Base-by-base conservation (phyloP, 768 basidiomycete species). In the Leccinum imitatum region DNA sequence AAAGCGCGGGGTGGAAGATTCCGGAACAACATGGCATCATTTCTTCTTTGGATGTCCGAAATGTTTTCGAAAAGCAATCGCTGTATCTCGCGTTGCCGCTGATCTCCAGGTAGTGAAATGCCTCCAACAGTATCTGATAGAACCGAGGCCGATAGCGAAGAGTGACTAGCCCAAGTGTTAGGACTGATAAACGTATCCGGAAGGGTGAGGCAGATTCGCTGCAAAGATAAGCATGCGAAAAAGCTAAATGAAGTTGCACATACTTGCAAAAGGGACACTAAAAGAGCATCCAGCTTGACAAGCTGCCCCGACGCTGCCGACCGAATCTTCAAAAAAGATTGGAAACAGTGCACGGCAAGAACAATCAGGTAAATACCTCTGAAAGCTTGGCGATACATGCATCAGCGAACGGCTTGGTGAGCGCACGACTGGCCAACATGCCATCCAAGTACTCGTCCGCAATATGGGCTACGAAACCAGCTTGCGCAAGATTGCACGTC, bases 401-500 rank as follows among this genome's bases (percentile, higher is more conserved):
- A n/a, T 91, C 89, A 0, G 84, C 79, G 60, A 93, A 84, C 3
- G 87, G 89, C 30, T 80, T 82, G 13, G 86, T 78, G 53, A 93
- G 76, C 1, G 89, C 83, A n/a, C 90, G 84, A 64, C 80, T 86
- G 15, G 74, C 74, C 14, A 87, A 71, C 71, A 93, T 82, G 21
- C 85, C 89, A 50, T 86, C 84, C 5, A 91, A 73, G 70, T 93
- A 93, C 70, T 93, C 91, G 65, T 93, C 89, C 6, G 82, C 84
- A n/a, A 94, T 75, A 53, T 87, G 82, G 27, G 82, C 83, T 13
- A 93, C 74, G 68, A 94, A 93, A 3, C 86, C 87, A 14, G 85
- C 83, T 75, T 94, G 91, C 3, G 92, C 91, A 27, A 93, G 81
- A 69, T 93, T 93, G 67, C 87, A 91, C 3, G 77, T 79, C n/a